Percentiles rank a stretch among this genome's conserved stretches.
phyloP scores from a whole-genome alignment of 495 filamentous ascomycete species.

The Penicillium riverlandense region DNA sequence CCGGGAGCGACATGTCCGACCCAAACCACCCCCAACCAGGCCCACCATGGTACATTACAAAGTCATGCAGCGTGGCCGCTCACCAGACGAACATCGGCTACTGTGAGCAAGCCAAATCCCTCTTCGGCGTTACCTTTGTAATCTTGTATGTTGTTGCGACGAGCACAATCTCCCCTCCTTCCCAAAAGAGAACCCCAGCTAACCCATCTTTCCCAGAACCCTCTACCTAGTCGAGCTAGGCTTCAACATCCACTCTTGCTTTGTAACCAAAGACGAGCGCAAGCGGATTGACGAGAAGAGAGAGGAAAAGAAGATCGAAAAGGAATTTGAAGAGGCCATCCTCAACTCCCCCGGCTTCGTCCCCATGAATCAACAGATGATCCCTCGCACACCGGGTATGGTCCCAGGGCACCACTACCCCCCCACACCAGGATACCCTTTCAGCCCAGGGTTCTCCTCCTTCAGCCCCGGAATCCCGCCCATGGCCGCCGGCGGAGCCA shows the following conservation, averaged over 20 bases:
- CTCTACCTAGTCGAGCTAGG: conserved; percentile 51
- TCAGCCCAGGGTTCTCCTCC: too few relatives aligned
- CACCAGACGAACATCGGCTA: conserved; percentile 49
- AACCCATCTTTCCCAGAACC: conserved; percentile 26
- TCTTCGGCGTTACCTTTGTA: conserved; percentile 63
- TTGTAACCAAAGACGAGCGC: conserved; percentile 44
- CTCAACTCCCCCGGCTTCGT: conserved; percentile 38
- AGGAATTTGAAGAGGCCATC: conserved; percentile 37
- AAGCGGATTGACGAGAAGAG: conserved; percentile 23
- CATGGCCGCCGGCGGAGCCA: conserved; percentile 9
- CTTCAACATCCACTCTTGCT: conserved; percentile 53
- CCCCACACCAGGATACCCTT: too few relatives aligned
- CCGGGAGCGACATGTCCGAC: conserved; percentile 74
- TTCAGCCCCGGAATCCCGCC: conserved; percentile 20
- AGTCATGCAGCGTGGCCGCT: conserved; percentile 61
- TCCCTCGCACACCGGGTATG: conserved; percentile 7
- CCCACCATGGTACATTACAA: conserved; percentile 78
- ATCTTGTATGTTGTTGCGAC: conserved; percentile 54
- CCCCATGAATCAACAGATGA: conserved; percentile 22
- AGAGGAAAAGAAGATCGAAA: conserved; percentile 34
- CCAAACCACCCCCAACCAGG: conserved; percentile 57
- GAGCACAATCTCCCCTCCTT: neutral
- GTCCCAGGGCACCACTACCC: conserved; percentile 5
- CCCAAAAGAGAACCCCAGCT: neutral
- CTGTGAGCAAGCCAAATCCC: conserved; percentile 69